These are phyloP conservation scores for Sporothrix variecibatus DNA, from an alignment of 2,329 filamentous ascomycete species.

Conservation along the genomic window DNA sequence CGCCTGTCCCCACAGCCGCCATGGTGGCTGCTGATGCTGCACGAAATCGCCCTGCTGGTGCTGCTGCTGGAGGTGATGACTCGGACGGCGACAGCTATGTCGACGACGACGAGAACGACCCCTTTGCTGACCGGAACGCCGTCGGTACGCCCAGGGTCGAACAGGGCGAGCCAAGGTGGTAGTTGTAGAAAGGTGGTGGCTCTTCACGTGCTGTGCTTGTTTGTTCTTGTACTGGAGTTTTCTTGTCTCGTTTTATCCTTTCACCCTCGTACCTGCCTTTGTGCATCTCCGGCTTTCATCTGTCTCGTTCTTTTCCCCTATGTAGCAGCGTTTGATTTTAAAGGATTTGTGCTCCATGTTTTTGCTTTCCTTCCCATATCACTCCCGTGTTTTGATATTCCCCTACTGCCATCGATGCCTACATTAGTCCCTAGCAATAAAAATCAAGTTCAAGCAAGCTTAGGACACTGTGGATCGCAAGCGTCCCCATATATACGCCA, in stretches of 20 bases:
- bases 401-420: neutral
- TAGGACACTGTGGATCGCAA: neutral
- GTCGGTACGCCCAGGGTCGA: constrained; percentile 49
- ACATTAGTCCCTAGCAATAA: neutral
- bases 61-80: constrained; percentile 35
- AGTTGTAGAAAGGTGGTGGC: neutral
- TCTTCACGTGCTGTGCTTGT: neutral
- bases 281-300: neutral
- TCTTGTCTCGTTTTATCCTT: neutral
- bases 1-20: constrained; percentile 21
- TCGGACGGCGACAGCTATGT: constrained; percentile 60
- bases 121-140: constrained; percentile 82
- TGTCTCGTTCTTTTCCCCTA: neutral
- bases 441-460: neutral
- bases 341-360: neutral
- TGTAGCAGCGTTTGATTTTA: neutral
- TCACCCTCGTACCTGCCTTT: neutral
- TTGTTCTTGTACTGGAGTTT: neutral
- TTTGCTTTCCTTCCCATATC: neutral
- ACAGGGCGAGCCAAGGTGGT: constrained; percentile 42
- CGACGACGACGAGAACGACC: constrained; percentile 76
- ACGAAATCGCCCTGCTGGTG: constrained; percentile 32
- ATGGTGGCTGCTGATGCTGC: constrained; percentile 44
- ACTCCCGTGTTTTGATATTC: neutral
- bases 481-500: neutral